Percentiles rank a stretch among this genome's conserved stretches.
phyloP scores from a whole-genome alignment of 805 yeast genomes.

The Metschnikowia orientalis region DNA sequence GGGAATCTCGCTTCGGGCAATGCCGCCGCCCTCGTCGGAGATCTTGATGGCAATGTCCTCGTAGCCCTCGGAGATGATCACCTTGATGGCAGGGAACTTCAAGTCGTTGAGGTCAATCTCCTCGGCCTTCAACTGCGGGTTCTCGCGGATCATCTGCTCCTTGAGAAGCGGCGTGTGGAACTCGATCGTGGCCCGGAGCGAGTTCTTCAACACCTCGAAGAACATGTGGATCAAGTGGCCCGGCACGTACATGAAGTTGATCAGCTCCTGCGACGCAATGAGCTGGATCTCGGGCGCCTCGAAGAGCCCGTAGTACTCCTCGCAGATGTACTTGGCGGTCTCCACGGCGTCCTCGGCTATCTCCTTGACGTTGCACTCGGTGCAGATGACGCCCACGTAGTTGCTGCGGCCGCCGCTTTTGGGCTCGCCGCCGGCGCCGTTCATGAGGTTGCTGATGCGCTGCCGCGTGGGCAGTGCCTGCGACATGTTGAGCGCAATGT shows the following conservation, averaged over 20 bases:
- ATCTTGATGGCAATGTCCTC: conserved; percentile 89
- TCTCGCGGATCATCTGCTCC: conserved; percentile 31
- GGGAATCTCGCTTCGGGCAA: conserved; percentile 78
- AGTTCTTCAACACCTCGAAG: conserved; percentile 82
- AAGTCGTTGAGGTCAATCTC: conserved; percentile 55
- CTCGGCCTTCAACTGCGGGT: conserved; percentile 37
- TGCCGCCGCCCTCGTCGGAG: conserved; percentile 93
- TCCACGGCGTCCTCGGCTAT: conserved; percentile 86
- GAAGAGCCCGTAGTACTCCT: conserved; percentile 81
- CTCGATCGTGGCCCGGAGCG: conserved; percentile 85
- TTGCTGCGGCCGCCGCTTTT: conserved; percentile 34
- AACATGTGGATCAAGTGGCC: conserved; percentile 90
- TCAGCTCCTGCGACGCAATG: conserved; percentile 65
- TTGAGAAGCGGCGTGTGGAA: conserved; percentile 54
- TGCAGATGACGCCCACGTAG: conserved; percentile 86
- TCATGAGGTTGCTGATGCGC: conserved; percentile 32
- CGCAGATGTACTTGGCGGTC: conserved; percentile 85
- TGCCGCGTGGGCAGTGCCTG: conserved; percentile 44
- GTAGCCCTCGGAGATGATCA: conserved; percentile 81
- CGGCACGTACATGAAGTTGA: conserved; percentile 86
- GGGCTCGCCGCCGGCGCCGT: conserved; percentile 23
- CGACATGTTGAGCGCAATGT: conserved; percentile 73
- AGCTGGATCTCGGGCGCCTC: conserved; percentile 83
- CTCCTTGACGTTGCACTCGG: conserved; percentile 77
- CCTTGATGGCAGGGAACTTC: conserved; percentile 76